These are phyloP conservation scores for Tripterygium wilfordii DNA, from an alignment of 177 flowering plant species.

Conservation along the genomic window DNA sequence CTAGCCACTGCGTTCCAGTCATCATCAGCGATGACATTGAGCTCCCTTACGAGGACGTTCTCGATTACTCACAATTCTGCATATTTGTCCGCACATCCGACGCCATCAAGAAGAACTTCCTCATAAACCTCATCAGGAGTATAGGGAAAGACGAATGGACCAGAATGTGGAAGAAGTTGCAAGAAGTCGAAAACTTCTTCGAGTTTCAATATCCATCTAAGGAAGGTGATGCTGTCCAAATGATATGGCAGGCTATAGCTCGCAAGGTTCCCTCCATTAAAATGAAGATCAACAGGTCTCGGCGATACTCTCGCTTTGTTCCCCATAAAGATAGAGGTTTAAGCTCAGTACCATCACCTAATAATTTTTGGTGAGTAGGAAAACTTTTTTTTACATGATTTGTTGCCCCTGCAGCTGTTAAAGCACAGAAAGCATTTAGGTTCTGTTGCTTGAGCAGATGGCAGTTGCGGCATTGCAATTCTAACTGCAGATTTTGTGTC, in stretches of 20 bases:
- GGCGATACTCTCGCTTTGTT: conserved; percentile 28
- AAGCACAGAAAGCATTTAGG: neutral
- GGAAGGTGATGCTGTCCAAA: conserved; percentile 73
- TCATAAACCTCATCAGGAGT: conserved; percentile 48
- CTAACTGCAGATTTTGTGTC: conserved; percentile 1
- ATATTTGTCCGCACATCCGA: conserved; percentile 67
- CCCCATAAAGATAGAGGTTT: conserved; percentile 5
- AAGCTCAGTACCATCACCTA: conserved; percentile 21
- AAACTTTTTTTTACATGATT: neutral
- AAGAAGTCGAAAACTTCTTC: conserved; percentile 48
- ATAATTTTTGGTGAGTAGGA: conserved; percentile 28
- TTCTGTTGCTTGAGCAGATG: neutral
- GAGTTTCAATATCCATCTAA: conserved; percentile 65
- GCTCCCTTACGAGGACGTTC: conserved; percentile 84
- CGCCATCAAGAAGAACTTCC: conserved; percentile 55
- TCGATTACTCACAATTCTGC: conserved; percentile 79
- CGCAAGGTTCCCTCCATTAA: conserved; percentile 51
- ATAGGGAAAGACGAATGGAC: conserved; percentile 71
- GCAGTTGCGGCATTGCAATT: neutral
- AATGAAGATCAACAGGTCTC: conserved; percentile 43
- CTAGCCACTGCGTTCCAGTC: conserved; percentile 92
- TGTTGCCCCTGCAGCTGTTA: too few species aligned
- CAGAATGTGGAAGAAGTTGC: conserved; percentile 53
- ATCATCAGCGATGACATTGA: conserved; percentile 88
- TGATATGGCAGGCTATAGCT: conserved; percentile 81